Percentiles rank a stretch among this genome's conserved stretches.
These are phyloP conservation scores for Penicillium sp. DNA, from an alignment of 2,329 filamentous ascomycete genomes.

Conservation along the genomic window DNA sequence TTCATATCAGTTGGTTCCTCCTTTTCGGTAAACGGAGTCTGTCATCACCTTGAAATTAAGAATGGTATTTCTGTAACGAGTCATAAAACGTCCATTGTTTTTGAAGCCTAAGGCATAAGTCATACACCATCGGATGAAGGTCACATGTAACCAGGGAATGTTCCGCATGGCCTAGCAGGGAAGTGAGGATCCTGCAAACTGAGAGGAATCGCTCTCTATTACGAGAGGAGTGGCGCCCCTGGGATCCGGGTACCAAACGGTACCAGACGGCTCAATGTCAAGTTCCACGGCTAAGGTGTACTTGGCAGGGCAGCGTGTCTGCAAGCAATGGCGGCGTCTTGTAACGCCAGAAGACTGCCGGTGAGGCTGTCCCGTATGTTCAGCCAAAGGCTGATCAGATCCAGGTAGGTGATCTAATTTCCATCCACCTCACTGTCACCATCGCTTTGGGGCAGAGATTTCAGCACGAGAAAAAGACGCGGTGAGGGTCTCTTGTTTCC, in stretches of 20 bases:
- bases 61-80: neutral
- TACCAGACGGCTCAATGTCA: neutral
- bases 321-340: neutral
- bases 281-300: neutral
- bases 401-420: too few relatives aligned
- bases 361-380: neutral
- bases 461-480: slow-evolving; percentile 50
- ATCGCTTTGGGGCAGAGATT: slow-evolving; percentile 48
- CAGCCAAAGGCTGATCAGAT: neutral
- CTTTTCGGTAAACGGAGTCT: too few relatives aligned
- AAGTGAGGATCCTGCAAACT: neutral
- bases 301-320: neutral
- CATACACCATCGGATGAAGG: neutral
- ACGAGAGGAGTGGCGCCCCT: neutral
- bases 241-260: neutral
- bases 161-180: neutral
- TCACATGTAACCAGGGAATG: neutral
- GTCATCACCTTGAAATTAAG: too few relatives aligned
- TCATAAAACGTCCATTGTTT: neutral
- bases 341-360: neutral
- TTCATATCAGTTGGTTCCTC: too few relatives aligned
- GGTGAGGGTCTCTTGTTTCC: slow-evolving; percentile 47
- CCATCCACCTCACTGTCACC: slow-evolving; percentile 27
- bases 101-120: neutral
- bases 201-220: neutral